A percentile compares a stretch with the other conserved stretches of the same genome.
Conservation (phyloP, 2,329 filamentous ascomycete species). For the Aurifilum marmelostoma region DNA sequence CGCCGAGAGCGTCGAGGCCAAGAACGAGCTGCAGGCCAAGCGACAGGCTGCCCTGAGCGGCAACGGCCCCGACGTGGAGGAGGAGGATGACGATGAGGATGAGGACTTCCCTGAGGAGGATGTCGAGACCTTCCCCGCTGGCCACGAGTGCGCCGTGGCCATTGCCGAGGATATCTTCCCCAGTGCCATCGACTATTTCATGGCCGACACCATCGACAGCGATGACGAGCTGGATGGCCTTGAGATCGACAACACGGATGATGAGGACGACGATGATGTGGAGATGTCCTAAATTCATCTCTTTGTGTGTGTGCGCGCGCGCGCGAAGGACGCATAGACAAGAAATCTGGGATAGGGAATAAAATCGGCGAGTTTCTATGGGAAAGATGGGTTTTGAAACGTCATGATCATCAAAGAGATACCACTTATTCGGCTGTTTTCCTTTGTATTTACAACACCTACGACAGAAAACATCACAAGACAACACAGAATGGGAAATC, state of each 20-base stretch:
- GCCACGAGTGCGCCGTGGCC: conserved; percentile 29
- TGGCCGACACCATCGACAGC: conserved; percentile 30
- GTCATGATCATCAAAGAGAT: conserved; percentile 18
- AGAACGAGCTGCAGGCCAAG: conserved; percentile 40
- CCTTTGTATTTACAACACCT: neutral
- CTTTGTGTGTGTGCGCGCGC: neutral
- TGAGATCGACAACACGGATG: conserved; percentile 27
- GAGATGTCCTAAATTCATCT: conserved; percentile 27
- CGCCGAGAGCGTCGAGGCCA: conserved; percentile 61
- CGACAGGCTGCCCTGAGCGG: conserved; percentile 35
- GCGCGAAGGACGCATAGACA: neutral
- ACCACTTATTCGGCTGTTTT: conserved; percentile 14
- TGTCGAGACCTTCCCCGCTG: conserved; percentile 33
- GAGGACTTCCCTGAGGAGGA: conserved; percentile 39
- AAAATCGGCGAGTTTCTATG: neutral
- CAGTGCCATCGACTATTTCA: conserved; percentile 30
- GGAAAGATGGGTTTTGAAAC: neutral
- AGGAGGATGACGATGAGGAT: conserved; percentile 42
- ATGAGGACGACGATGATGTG: conserved; percentile 29
- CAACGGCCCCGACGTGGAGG: conserved; percentile 37
- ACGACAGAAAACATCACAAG: neutral
- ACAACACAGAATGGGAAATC: neutral
- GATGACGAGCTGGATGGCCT: conserved; percentile 29
- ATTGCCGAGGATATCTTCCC: conserved; percentile 31
- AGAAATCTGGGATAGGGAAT: too few species aligned